Evolutionary conservation across 1,139 yeast genomes (phyloP), one percentile per base, ranked within the genome.

Genomic region (Pichia sp.): DNA sequence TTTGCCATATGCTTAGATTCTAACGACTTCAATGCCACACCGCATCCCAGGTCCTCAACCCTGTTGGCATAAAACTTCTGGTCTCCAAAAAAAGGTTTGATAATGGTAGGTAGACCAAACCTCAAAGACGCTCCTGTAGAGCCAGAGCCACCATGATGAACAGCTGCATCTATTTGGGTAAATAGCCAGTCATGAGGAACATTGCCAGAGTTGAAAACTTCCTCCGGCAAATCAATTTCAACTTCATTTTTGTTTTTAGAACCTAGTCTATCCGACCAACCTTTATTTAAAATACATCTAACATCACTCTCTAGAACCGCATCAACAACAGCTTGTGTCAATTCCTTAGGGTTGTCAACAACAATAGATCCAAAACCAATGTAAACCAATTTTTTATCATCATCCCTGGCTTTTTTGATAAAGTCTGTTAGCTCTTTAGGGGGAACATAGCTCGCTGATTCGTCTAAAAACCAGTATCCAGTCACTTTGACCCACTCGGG

Each of bases 81-180:
- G 69, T 92, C 99, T 0, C 97, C 99, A 70, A 92, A 92, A 66
- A 93, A 92, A 2, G 99, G 98, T 68, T 92, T 92, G 62, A 92
- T 84, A 44, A 92, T 80, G 0, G 96, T 89, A 0, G 98, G 97
- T 36, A 87, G 68, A 0, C 98, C 99, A 9, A 90, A 87, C 58
- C 93, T 73, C 55, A 92, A 69, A 2, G 95, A 80, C 0, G 97
- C 97, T 10, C 99, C 99, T 0, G 98, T 91, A 0, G 98, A 90
- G 1, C 99, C 99, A 0, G 96, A 87, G 0, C 99, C 99, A 42
- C 99, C 99, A 69, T 92, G 99, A 66, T 92, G 99, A 4, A 92
- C 97, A 0, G 96, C 96, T 0, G 93, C 97, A 71, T 92, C 97
- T 46, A 93, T 75, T 60, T 81, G 83, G 0, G 93, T 87, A 70